A percentile compares a stretch with the other conserved stretches of the same genome.
Evolutionary conservation across 208 protist genomes (phyloP).

Genomic region (Crithidia acanthocephali): DNA sequence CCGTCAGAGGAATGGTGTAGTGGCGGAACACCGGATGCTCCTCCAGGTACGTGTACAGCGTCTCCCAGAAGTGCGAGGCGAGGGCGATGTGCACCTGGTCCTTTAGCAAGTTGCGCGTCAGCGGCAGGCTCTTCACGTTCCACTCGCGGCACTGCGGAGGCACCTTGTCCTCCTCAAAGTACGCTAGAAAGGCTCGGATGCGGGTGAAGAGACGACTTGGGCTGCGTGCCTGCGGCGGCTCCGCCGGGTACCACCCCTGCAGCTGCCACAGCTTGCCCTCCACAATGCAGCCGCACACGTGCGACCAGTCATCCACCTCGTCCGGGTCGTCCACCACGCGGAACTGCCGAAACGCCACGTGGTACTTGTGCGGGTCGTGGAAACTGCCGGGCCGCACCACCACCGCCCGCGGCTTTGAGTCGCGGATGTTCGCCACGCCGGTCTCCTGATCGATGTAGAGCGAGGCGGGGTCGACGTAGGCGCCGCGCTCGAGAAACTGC

Average conservation of each 20-base stretch:
- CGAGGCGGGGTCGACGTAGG: conserved; percentile 78
- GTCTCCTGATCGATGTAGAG: conserved; percentile 76
- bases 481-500: conserved; percentile 77
- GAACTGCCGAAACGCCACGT: conserved; percentile 71
- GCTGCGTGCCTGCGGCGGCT: conserved; percentile 29
- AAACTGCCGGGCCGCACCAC: conserved; percentile 79
- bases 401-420: conserved; percentile 73
- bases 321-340: conserved; percentile 80
- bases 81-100: conserved; percentile 81
- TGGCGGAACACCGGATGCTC: conserved; percentile 75
- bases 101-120: conserved; percentile 77
- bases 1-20: conserved; percentile 67
- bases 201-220: conserved; percentile 76
- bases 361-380: conserved; percentile 68
- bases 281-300: conserved; percentile 88
- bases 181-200: conserved; percentile 81
- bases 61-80: conserved; percentile 84
- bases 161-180: conserved; percentile 90
- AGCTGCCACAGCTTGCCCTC: conserved; percentile 85
- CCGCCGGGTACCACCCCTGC: conserved; percentile 64
- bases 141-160: conserved; percentile 75
- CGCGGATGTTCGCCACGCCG: conserved; percentile 64
- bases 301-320: conserved; percentile 76
- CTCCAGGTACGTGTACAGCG: conserved; percentile 82
- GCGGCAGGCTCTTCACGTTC: conserved; percentile 72